Percentiles rank a stretch among this genome's conserved stretches.
Evolutionary conservation across 208 protist genomes (phyloP).

Genomic region (Wallacemonas sp.): DNA sequence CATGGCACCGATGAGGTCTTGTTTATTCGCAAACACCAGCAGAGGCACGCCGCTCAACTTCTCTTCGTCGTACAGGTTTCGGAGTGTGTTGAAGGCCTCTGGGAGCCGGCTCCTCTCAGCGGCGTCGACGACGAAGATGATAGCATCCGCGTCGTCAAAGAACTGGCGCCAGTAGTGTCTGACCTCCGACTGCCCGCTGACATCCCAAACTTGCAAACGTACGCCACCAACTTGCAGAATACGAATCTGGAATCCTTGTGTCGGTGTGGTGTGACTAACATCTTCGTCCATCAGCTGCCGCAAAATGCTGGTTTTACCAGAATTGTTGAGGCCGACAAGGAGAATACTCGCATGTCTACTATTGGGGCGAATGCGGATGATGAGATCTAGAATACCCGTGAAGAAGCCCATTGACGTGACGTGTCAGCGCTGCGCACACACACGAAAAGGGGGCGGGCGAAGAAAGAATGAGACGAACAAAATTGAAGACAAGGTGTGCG

Average conservation of each 20-base stretch:
- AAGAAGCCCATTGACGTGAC: slow-evolving; percentile 74
- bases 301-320: slow-evolving; percentile 97
- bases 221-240: slow-evolving; percentile 85
- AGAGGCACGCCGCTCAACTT: slow-evolving; percentile 93
- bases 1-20: slow-evolving; percentile 93
- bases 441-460: not conserved
- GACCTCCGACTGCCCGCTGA: slow-evolving; percentile 94
- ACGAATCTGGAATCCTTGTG: slow-evolving; percentile 98
- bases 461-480: slow-evolving; percentile 2
- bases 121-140: slow-evolving; percentile 95
- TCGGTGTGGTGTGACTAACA: slow-evolving; percentile 92
- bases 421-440: not conserved
- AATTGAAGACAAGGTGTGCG: no score
- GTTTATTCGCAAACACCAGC: slow-evolving; percentile 98
- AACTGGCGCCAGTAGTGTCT: slow-evolving; percentile 98
- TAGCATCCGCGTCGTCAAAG: slow-evolving; percentile 92
- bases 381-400: slow-evolving; percentile 93
- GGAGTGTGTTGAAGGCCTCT: slow-evolving; percentile 91
- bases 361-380: slow-evolving; percentile 80
- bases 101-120: slow-evolving; percentile 85
- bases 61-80: slow-evolving; percentile 92
- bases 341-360: slow-evolving; percentile 89
- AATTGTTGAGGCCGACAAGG: slow-evolving; percentile 97
- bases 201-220: slow-evolving; percentile 98
- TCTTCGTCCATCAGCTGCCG: slow-evolving; percentile 94